These are phyloP conservation scores for Fomitopsis schrenkii DNA, from an alignment of 1,284 basidiomycete species.

Conservation along the genomic window DNA sequence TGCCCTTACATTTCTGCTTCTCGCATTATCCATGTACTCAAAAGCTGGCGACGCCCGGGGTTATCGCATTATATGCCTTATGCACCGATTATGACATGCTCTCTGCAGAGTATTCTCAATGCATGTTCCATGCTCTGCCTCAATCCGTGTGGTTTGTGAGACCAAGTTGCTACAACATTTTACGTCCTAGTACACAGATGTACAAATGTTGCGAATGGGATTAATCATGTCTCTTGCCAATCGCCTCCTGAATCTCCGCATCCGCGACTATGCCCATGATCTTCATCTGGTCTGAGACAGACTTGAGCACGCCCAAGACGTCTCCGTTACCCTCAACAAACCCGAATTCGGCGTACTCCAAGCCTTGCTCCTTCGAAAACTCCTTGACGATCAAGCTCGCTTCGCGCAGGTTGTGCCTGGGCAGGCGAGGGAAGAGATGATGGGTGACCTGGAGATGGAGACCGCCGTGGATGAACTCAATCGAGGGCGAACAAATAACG, in stretches of 20 bases:
- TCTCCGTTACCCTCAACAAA: slow-evolving; percentile 83
- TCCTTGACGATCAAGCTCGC: slow-evolving; percentile 83
- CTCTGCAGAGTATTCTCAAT: not conserved
- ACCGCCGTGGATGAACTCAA: slow-evolving; percentile 92
- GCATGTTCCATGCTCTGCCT: not conserved
- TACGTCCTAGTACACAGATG: not conserved
- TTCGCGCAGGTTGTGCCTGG: slow-evolving; percentile 86
- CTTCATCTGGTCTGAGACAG: slow-evolving; percentile 81
- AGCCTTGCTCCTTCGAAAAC: slow-evolving; percentile 79
- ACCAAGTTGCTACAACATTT: not conserved
- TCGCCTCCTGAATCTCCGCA: slow-evolving; percentile 54
- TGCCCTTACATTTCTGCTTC: slow-evolving; percentile 30
- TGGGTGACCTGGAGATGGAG: slow-evolving; percentile 96
- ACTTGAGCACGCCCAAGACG: slow-evolving; percentile 71
- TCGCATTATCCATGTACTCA: slow-evolving; percentile 28
- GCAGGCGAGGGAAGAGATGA: slow-evolving; percentile 94
- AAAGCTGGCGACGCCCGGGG: slow-evolving; percentile 34
- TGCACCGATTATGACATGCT: slow-evolving; percentile 25
- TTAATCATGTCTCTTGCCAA: slow-evolving; percentile 26
- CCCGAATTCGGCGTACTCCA: slow-evolving; percentile 88
- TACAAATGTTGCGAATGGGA: not conserved
- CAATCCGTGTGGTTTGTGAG: not conserved
- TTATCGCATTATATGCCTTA: slow-evolving; percentile 33
- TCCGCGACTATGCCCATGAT: slow-evolving; percentile 74
- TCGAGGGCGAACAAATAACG: slow-evolving; percentile 80